These are phyloP conservation scores for Phaffia australis DNA, from an alignment of 768 basidiomycete genomes.

Conservation along the genomic window DNA sequence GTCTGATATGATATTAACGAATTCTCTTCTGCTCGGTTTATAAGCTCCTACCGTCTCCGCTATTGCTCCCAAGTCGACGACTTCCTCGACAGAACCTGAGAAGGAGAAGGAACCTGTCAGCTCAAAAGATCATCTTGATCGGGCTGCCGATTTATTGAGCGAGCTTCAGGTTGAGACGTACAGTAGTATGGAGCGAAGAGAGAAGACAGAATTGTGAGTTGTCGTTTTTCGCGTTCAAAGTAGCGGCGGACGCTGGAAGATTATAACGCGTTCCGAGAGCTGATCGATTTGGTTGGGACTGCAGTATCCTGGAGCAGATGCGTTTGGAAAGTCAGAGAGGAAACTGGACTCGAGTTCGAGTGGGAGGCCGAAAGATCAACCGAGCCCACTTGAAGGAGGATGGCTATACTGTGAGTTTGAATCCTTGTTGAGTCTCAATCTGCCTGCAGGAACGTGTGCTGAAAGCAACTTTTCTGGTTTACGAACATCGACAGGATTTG, in stretches of 20 bases:
- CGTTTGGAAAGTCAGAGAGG: constrained; percentile 46
- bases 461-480: background rate
- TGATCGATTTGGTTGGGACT: background rate
- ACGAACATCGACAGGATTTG: constrained; percentile 54
- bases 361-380: constrained; percentile 87
- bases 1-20: background rate
- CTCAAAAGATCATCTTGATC: constrained; percentile 54
- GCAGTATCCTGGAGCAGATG: constrained; percentile 85
- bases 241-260: background rate
- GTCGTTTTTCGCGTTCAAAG: background rate
- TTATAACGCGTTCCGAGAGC: background rate
- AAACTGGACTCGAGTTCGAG: constrained; percentile 86
- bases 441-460: background rate
- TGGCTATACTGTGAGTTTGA: constrained; percentile 63
- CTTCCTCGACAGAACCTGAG: constrained; percentile 29
- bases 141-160: constrained; percentile 79
- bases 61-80: constrained; percentile 24
- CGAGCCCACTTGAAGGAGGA: constrained; percentile 80
- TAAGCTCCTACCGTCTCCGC: background rate
- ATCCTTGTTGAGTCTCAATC: background rate
- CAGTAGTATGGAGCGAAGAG: constrained; percentile 92
- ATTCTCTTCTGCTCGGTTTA: constrained; percentile 29
- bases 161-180: constrained; percentile 98
- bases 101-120: constrained; percentile 41
- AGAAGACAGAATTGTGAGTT: constrained; percentile 81